A percentile compares a stretch with the other conserved stretches of the same genome.
These are phyloP conservation scores for Kazachstania bromeliacearum DNA, from an alignment of 805 yeast species.

Conservation along the genomic window DNA sequence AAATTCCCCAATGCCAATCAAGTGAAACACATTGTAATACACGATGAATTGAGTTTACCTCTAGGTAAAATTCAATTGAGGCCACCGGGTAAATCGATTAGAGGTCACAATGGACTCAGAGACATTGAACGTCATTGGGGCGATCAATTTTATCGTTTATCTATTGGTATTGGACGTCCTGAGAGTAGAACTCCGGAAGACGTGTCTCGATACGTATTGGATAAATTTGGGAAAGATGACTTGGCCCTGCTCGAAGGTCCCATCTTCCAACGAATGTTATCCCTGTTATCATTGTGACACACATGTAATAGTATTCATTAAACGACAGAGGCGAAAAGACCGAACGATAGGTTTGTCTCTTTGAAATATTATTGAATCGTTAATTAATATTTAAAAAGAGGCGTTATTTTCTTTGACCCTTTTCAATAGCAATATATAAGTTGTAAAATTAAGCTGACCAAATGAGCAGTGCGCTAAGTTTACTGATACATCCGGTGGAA, in stretches of 20 bases:
- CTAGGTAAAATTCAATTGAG: slow-evolving; percentile 61
- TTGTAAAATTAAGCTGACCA: too few species aligned
- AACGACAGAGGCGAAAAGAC: slow-evolving; percentile 1
- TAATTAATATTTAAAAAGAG: background rate
- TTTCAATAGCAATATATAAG: too few species aligned
- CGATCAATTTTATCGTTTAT: slow-evolving; percentile 50
- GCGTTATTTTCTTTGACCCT: too few species aligned
- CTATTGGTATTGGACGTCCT: slow-evolving; percentile 66
- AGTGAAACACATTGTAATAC: slow-evolving; percentile 49
- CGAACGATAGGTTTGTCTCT: background rate
- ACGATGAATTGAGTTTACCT: slow-evolving; percentile 66
- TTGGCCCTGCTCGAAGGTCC: background rate
- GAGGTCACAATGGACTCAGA: slow-evolving; percentile 82
- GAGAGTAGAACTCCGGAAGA: slow-evolving; percentile 29
- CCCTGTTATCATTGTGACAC: background rate
- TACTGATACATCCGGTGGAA: slow-evolving; percentile 64
- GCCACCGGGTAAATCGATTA: slow-evolving; percentile 46
- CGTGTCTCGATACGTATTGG: slow-evolving; percentile 57
- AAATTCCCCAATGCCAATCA: slow-evolving; percentile 5
- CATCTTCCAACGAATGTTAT: background rate
- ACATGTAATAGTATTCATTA: background rate
- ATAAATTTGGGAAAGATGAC: slow-evolving; percentile 31
- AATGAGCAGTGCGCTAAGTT: slow-evolving; percentile 55
- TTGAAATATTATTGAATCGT: background rate
- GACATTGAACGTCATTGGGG: slow-evolving; percentile 43